Percentiles rank a stretch among this genome's conserved stretches.
Evolutionary conservation across 805 yeast genomes (phyloP).

Genomic region (Starmerella lactis-condensi): DNA sequence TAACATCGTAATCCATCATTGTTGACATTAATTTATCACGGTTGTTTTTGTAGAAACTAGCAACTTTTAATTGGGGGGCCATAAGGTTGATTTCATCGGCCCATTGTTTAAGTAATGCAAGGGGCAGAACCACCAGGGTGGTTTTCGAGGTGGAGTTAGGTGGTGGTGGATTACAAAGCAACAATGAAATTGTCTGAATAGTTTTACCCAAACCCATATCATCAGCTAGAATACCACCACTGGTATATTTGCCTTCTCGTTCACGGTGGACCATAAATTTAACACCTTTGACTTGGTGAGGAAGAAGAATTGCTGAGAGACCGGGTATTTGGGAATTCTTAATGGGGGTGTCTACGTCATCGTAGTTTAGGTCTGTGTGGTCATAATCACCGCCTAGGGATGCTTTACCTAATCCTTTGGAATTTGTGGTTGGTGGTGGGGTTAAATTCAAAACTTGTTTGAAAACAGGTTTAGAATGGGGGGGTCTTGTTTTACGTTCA

Average conservation of each 20-base stretch:
- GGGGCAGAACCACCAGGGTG: slow-evolving; percentile 28
- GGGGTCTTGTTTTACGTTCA: no score
- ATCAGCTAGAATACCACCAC: slow-evolving; percentile 58
- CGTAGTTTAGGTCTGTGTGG: no score
- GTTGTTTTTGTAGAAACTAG: slow-evolving; percentile 22
- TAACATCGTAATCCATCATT: slow-evolving; percentile 21
- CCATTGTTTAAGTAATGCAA: slow-evolving; percentile 30
- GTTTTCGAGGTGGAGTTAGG: slow-evolving; percentile 9
- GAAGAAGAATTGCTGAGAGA: slow-evolving; percentile 24
- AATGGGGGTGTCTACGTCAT: background rate
- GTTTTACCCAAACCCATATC: slow-evolving; percentile 89
- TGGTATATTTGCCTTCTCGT: slow-evolving; percentile 12
- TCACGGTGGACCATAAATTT: slow-evolving; percentile 28
- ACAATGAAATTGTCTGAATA: slow-evolving; percentile 53
- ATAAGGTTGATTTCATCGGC: slow-evolving; percentile 23
- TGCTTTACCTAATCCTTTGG: no score
- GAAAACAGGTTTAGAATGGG: no score
- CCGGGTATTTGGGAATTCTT: slow-evolving; percentile 21
- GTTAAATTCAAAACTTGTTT: no score
- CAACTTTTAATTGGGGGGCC: slow-evolving; percentile 22
- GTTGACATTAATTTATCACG: slow-evolving; percentile 13
- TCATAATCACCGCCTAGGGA: no score
- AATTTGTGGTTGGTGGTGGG: no score
- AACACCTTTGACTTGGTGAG: slow-evolving; percentile 33
- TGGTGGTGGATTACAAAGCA: slow-evolving; percentile 26